These are phyloP conservation scores for Saccharomyces hybrid DNA, from an alignment of 1,139 yeast species.

Conservation along the genomic window DNA sequence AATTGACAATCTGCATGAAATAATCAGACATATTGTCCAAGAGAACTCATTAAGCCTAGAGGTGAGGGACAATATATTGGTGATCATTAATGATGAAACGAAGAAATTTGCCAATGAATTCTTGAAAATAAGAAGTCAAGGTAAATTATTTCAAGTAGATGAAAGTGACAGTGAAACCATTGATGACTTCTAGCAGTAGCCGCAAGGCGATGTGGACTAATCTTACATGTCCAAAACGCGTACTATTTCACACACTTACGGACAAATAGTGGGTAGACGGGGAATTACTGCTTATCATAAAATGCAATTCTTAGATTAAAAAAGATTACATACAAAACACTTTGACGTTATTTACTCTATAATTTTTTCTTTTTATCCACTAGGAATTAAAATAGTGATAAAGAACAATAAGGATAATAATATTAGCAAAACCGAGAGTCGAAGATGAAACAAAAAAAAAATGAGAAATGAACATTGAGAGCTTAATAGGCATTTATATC, in stretches of 20 bases:
- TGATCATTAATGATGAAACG: constrained; percentile 56
- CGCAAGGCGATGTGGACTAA: too few species aligned
- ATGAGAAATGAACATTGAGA: not conserved
- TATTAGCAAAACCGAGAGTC: not conserved
- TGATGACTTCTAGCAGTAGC: not conserved
- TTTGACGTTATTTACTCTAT: too few species aligned
- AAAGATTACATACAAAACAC: too few species aligned
- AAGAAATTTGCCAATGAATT: constrained; percentile 38
- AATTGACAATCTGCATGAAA: constrained; percentile 57
- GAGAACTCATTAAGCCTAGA: constrained; percentile 57
- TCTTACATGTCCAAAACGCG: too few species aligned
- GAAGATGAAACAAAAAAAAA: not conserved
- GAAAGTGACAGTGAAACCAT: not conserved
- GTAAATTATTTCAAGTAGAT: constrained; percentile 37
- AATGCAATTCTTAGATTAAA: too few species aligned
- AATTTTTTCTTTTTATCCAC: not conserved
- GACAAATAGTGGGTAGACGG: too few species aligned
- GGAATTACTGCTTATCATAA: too few species aligned
- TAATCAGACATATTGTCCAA: constrained; percentile 54
- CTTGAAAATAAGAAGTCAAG: constrained; percentile 37
- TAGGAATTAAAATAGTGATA: not conserved
- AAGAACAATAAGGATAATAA: not conserved
- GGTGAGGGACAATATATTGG: constrained; percentile 52
- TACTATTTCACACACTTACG: not conserved
- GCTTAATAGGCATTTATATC: not conserved